Evolutionary conservation across 192 early-diverging fungal genomes (phyloP), one percentile per base, ranked within the genome.

Genomic region (Mortierella claussenii): DNA sequence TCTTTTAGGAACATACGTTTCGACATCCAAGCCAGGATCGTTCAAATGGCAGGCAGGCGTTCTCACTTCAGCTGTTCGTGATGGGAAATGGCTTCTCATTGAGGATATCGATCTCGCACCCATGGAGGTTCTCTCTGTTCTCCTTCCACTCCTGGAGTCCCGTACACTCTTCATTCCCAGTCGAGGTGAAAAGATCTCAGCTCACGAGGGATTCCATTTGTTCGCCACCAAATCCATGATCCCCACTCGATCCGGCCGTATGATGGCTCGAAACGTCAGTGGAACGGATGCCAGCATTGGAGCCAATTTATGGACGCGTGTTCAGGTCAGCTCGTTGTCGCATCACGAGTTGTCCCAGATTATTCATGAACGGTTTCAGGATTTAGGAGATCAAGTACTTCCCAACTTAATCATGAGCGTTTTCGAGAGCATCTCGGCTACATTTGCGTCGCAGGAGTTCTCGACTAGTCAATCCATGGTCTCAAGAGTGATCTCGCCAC

Each of bases 51-150:
- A 95, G 58, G 88, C 93, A 8, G 98, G 98, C 45, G 87, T 99
- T 8, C 85, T 99, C 26, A 94, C 97, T 1, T 91, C 89, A 9
- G 97, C 97, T 8, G 97, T 99, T 1, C 52, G 79, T 18, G 85
- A 94, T 58, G 98, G 98, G 36, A 84, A 89, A 13, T 99, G 98
- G 98, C 89, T 99, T 48, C 80, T 99, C 47, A 89, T 99, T 68
- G 98, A 99, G 81, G 96, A 98, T 83, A 91, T 99, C 60, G 95
- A 99, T 71, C 80, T 95, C 27, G 98, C 98, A 0, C 93, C 98
- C n/a, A 61, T 89, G 13, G 98, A 99, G 63, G 97, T 98, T 23
- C 78, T 98, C 47, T 92, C 94, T 18, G 89, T 96, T 10, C 84
- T 99, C 45, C 68, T 96, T n/a, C 95, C 97, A 4, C 82, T 99